phyloP scores from a whole-genome alignment of 2,329 filamentous ascomycete genomes.

The Xylariaceae sp. region DNA sequence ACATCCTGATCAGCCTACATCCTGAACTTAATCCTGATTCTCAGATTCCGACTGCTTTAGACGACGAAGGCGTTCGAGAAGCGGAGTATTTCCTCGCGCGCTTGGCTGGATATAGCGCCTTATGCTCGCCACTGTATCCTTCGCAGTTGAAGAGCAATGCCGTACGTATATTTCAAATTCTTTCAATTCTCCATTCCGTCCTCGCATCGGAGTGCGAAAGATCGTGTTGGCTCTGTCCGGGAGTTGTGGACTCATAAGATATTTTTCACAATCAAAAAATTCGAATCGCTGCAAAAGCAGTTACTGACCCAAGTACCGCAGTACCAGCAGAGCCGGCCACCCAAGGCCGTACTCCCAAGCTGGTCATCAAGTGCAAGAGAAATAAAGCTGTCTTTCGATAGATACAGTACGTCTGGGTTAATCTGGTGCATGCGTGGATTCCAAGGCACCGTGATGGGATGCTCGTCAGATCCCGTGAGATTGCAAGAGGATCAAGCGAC shows the following conservation, averaged over 20 bases:
- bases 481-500: slow-evolving; percentile 11
- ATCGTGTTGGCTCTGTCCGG: background rate
- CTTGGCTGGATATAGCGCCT: slow-evolving; percentile 15
- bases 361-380: background rate
- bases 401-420: slow-evolving; percentile 14
- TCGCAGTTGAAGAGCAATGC: slow-evolving; percentile 8
- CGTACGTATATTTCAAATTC: background rate
- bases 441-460: slow-evolving; percentile 1
- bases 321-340: slow-evolving; percentile 3
- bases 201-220: background rate
- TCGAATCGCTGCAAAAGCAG: background rate
- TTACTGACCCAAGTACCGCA: background rate
- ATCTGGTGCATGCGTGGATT: slow-evolving; percentile 16
- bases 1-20: slow-evolving; percentile 3
- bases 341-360: slow-evolving; percentile 1
- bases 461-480: slow-evolving; percentile 2
- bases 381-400: slow-evolving; percentile 10
- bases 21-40: slow-evolving; percentile 1
- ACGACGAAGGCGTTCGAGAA: slow-evolving; percentile 25
- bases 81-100: slow-evolving; percentile 22
- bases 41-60: slow-evolving; percentile 6
- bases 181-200: background rate
- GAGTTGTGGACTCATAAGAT: background rate
- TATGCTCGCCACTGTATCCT: slow-evolving; percentile 15
- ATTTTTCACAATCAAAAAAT: background rate